Evolutionary conservation across 2,329 filamentous ascomycete species (phyloP).

Genomic region (Neonectria neomacrospora): DNA sequence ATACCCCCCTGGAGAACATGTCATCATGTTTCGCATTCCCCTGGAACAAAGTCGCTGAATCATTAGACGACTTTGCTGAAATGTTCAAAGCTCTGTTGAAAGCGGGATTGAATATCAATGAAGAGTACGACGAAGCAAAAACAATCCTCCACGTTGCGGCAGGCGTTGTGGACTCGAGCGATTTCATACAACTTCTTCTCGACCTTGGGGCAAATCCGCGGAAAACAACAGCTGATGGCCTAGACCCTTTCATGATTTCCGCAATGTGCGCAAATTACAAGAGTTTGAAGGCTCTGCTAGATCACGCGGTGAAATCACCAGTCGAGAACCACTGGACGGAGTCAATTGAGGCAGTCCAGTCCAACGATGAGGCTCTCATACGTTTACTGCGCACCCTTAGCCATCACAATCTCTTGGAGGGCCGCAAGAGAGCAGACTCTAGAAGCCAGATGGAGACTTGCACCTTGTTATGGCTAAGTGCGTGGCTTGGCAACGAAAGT

Average conservation of each 20-base stretch:
- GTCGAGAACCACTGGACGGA: background rate
- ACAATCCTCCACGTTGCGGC: background rate
- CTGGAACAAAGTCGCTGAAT: background rate
- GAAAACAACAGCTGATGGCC: background rate
- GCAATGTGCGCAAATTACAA: background rate
- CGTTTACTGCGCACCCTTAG: background rate
- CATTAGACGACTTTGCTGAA: background rate
- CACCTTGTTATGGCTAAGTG: background rate
- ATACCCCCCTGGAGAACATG: background rate
- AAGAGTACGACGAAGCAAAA: background rate
- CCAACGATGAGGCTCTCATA: background rate
- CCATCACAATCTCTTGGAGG: background rate
- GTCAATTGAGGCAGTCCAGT: background rate
- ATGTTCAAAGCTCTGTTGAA: background rate
- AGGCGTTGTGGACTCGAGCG: background rate
- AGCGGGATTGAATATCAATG: slow-evolving; percentile 2
- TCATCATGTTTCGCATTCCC: background rate
- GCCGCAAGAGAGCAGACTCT: background rate
- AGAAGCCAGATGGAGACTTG: background rate
- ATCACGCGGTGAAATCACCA: background rate
- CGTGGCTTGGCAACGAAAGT: background rate
- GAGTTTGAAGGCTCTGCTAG: background rate
- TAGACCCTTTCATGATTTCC: background rate
- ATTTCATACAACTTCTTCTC: background rate
- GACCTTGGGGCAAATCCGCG: background rate